Percentiles rank a stretch among this genome's conserved stretches.
Evolutionary conservation across 1,284 basidiomycete genomes (phyloP).

Genomic region (Ustilago cynodontis): DNA sequence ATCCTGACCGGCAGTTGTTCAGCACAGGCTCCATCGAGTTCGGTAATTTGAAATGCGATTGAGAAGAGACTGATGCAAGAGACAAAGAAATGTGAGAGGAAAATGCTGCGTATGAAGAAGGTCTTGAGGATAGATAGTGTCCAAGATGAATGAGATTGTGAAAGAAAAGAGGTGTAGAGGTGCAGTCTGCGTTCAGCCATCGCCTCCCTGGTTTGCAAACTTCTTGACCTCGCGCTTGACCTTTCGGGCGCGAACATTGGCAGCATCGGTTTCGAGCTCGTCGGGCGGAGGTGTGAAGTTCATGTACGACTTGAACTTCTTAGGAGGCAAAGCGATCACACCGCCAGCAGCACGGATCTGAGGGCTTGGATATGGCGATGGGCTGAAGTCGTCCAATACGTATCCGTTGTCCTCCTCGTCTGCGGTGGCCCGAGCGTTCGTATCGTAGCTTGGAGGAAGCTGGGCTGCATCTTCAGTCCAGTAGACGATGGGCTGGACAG

Average conservation of each 20-base stretch:
- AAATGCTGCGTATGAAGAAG: conserved; percentile 2
- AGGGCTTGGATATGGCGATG: conserved; percentile 45
- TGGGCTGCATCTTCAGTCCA: conserved; percentile 57
- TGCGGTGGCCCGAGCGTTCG: conserved; percentile 8
- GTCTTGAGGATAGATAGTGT: conserved; percentile 3
- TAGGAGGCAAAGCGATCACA: conserved; percentile 37
- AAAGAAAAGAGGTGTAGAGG: not conserved
- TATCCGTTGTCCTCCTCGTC: conserved; percentile 50
- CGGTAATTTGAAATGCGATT: conserved; percentile 6
- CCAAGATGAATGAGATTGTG: not conserved
- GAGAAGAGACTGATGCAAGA: conserved; percentile 7
- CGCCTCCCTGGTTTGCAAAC: conserved; percentile 58
- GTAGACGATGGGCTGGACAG: conserved; percentile 61
- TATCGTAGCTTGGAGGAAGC: conserved; percentile 57
- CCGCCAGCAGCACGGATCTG: conserved; percentile 40
- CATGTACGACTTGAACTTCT: conserved; percentile 60
- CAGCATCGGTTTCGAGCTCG: conserved; percentile 52
- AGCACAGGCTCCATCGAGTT: not conserved
- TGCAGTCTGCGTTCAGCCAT: conserved; percentile 28
- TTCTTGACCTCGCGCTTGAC: conserved; percentile 40
- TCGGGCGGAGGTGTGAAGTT: conserved; percentile 62
- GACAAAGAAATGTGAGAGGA: not conserved
- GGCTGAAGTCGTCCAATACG: conserved; percentile 51
- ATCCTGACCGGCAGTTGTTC: not conserved
- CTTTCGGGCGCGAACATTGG: conserved; percentile 38